Conservation (phyloP, 2,329 filamentous ascomycete species). For the Fusarium sp. region DNA sequence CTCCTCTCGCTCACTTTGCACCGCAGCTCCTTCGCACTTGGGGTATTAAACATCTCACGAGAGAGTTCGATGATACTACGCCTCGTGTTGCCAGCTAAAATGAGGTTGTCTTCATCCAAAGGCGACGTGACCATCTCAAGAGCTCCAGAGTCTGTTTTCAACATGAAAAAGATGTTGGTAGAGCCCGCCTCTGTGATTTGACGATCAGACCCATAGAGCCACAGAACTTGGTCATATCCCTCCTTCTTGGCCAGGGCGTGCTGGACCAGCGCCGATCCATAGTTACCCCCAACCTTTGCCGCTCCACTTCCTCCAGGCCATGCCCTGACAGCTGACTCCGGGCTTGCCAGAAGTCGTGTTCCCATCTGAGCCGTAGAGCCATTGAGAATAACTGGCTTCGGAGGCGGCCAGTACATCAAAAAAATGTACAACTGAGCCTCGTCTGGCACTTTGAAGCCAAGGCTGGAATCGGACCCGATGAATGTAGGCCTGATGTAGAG, state of each 20-base stretch:
- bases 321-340: neutral
- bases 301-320: neutral
- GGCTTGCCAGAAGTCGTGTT: neutral
- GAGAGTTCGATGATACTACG: neutral
- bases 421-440: neutral
- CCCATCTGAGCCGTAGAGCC: neutral
- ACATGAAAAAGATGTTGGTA: conserved; percentile 1
- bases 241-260: neutral
- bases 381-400: neutral
- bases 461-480: neutral
- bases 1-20: neutral
- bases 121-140: neutral
- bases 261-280: neutral
- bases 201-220: neutral
- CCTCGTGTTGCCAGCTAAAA: neutral
- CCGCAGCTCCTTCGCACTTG: neutral
- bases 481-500: neutral
- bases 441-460: neutral
- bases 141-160: neutral
- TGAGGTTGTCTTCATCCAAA: neutral
- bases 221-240: neutral
- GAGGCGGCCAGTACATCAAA: neutral
- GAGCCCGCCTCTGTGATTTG: conserved; percentile 1
- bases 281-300: neutral
- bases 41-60: neutral